Conservation (phyloP, 129 eudicot genomes). For the carrot (Daucus carota) region DH1_v3.0 NC_030381.2:18823501-18824000, state of each 20-base stretch:
- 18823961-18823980: constrained; percentile 33
- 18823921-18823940: constrained; percentile 21
- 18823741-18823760: constrained; percentile 31
- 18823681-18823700: background rate
- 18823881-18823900: constrained; percentile 15
- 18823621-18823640: background rate
- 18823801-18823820: constrained; percentile 23
- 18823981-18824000: background rate
- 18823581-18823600: constrained; percentile 36
- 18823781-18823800: constrained; percentile 31
- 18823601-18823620: constrained; percentile 29
- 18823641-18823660: background rate
- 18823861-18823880: constrained; percentile 24
- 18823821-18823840: constrained; percentile 20
- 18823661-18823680: background rate
- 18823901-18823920: constrained; percentile 30
- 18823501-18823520: constrained; percentile 73
- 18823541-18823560: constrained; percentile 66
- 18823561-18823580: constrained; percentile 75
- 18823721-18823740: constrained; percentile 14
- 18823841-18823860: constrained; percentile 32
- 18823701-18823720: background rate
- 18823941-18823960: constrained; percentile 21
- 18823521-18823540: constrained; percentile 74
- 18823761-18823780: background rate